Percentiles rank a stretch among this genome's conserved stretches.
These are phyloP conservation scores for Aschersonia sp. DNA, from an alignment of 2,329 filamentous ascomycete species.

Conservation along the genomic window DNA sequence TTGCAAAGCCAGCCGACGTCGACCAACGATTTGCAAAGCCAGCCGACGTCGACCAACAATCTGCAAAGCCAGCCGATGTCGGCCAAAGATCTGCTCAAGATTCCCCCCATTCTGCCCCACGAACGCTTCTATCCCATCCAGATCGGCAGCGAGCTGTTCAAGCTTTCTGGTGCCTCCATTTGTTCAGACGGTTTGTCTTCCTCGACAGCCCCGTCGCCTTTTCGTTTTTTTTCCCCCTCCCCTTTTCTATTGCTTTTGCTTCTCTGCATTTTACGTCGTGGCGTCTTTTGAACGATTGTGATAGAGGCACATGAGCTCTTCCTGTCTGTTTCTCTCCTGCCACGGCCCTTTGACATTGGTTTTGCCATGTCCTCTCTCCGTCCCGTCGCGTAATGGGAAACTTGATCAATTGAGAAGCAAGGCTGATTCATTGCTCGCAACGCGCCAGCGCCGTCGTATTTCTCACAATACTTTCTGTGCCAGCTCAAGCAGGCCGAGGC, in stretches of 20 bases:
- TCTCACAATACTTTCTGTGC: conserved; percentile 83
- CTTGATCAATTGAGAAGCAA: too few species aligned
- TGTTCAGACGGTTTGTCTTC: conserved; percentile 48
- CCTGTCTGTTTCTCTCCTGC: neutral
- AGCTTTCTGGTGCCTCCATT: conserved; percentile 57
- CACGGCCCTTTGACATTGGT: too few species aligned
- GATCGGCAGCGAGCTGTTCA: conserved; percentile 57
- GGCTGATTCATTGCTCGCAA: too few species aligned
- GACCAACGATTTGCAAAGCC: too few species aligned
- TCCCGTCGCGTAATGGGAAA: too few species aligned
- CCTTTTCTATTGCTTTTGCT: conserved; percentile 12
- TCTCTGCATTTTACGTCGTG: neutral
- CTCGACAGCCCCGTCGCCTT: too few species aligned
- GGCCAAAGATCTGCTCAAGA: conserved; percentile 23
- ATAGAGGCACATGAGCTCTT: neutral
- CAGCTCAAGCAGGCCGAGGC: conserved; percentile 56
- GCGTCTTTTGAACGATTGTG: neutral
- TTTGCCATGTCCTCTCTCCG: too few species aligned
- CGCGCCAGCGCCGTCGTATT: conserved; percentile 72
- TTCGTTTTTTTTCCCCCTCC: too few species aligned
- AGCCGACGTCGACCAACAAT: too few species aligned
- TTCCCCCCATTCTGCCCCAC: conserved; percentile 47
- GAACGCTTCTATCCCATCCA: conserved; percentile 64
- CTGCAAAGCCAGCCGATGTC: too few species aligned
- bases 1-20: too few species aligned